Evolutionary conservation across 1,139 yeast genomes (phyloP).

Genomic region (Schwanniomyces etchellsii): DNA sequence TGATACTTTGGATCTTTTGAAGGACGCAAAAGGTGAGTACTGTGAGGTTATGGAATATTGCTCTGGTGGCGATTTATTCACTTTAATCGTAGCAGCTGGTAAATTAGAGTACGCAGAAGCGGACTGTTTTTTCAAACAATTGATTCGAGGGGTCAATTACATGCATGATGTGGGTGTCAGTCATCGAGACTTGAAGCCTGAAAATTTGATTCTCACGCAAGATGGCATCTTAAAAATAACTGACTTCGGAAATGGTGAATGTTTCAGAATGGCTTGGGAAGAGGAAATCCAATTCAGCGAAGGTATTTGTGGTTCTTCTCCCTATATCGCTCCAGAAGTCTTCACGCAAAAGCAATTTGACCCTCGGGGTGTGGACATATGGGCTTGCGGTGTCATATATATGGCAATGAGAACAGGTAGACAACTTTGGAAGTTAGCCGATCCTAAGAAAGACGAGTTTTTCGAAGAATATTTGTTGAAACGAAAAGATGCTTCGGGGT

Average conservation of each 20-base stretch:
- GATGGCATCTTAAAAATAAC: slow-evolving; percentile 82
- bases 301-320: slow-evolving; percentile 85
- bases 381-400: slow-evolving; percentile 96
- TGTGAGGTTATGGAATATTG: slow-evolving; percentile 98
- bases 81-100: slow-evolving; percentile 78
- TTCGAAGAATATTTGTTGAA: slow-evolving; percentile 67
- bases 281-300: slow-evolving; percentile 73
- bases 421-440: slow-evolving; percentile 87
- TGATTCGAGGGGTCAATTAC: slow-evolving; percentile 84
- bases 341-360: slow-evolving; percentile 72
- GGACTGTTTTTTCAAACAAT: slow-evolving; percentile 91
- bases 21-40: slow-evolving; percentile 88
- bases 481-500: slow-evolving; percentile 77
- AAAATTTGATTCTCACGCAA: slow-evolving; percentile 75
- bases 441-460: slow-evolving; percentile 69
- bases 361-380: slow-evolving; percentile 86
- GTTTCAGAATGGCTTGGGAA: slow-evolving; percentile 98
- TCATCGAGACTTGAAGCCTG: slow-evolving; percentile 94
- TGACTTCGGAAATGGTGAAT: slow-evolving; percentile 94
- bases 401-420: slow-evolving; percentile 99
- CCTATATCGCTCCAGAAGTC: slow-evolving; percentile 97
- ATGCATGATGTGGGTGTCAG: slow-evolving; percentile 98
- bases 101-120: slow-evolving; percentile 83
- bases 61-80: slow-evolving; percentile 89
- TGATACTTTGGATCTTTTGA: slow-evolving; percentile 77